Conservation (phyloP, 169 alveolate species). For the Plasmodium berghei region DNA sequence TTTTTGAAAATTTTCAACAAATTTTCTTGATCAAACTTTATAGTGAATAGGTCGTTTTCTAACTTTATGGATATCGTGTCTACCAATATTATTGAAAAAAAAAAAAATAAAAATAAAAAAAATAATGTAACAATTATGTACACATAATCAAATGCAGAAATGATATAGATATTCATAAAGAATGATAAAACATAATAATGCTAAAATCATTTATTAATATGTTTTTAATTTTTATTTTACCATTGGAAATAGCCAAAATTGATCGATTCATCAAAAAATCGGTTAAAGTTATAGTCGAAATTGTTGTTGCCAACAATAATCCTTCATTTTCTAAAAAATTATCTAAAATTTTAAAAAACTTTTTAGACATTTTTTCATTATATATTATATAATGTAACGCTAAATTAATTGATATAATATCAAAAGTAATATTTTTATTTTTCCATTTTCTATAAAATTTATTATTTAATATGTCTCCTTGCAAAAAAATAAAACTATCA, state of each 20-base stretch:
- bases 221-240: not conserved
- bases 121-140: not conserved
- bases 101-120: not conserved
- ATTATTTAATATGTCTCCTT: slow-evolving; percentile 75
- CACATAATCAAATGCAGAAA: no score
- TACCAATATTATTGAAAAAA: not conserved
- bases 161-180: no score
- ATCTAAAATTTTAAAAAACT: slow-evolving; percentile 86
- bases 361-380: slow-evolving; percentile 89
- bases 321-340: slow-evolving; percentile 72
- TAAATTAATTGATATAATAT: slow-evolving; percentile 91
- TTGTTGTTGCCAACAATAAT: slow-evolving; percentile 46
- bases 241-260: slow-evolving; percentile 13
- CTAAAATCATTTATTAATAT: no score
- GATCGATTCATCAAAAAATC: slow-evolving; percentile 68
- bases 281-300: slow-evolving; percentile 57
- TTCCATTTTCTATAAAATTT: slow-evolving; percentile 72
- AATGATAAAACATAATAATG: no score
- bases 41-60: slow-evolving; percentile 62
- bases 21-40: slow-evolving; percentile 59
- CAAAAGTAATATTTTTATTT: slow-evolving; percentile 74
- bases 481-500: slow-evolving; percentile 59
- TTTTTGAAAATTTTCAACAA: slow-evolving; percentile 49
- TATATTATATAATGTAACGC: slow-evolving; percentile 94
- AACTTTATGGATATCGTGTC: slow-evolving; percentile 42